These are phyloP conservation scores for Saccharomyces hybrid DNA, from an alignment of 1,139 yeast species.

Conservation along the genomic window DNA sequence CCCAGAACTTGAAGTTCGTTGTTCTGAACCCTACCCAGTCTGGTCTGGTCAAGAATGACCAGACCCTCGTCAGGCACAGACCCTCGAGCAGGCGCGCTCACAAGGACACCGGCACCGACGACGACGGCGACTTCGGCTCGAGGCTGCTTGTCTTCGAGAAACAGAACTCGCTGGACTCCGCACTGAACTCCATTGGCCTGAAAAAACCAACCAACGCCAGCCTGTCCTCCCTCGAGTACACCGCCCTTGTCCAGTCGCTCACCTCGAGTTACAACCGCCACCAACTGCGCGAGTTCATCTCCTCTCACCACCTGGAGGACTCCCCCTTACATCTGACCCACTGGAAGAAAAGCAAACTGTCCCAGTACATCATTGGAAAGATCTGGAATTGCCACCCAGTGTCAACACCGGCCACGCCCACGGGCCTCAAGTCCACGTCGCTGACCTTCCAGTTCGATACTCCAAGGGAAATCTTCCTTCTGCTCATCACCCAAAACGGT, in stretches of 20 bases:
- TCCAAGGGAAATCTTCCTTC: conserved; percentile 21
- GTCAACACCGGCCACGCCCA: neutral
- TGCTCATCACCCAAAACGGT: conserved; percentile 35
- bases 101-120: neutral
- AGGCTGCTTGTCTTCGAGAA: neutral
- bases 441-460: conserved; percentile 23
- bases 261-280: conserved; percentile 4
- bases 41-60: conserved; percentile 12
- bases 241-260: neutral
- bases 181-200: neutral
- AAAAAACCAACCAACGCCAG: neutral
- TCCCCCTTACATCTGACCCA: conserved; percentile 3
- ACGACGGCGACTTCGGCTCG: neutral
- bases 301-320: neutral
- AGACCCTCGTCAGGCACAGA: neutral
- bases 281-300: neutral
- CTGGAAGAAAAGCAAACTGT: conserved; percentile 19
- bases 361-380: conserved; percentile 31
- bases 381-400: conserved; percentile 36
- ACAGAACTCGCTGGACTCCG: neutral
- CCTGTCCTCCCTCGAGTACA: neutral
- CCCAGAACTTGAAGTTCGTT: conserved; percentile 22
- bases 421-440: conserved; percentile 24
- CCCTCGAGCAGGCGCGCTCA: neutral
- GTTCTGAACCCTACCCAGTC: conserved; percentile 26